Evolutionary conservation across 306 rosid genomes (phyloP).

Genomic region (Vigna reflexopilosa): DNA sequence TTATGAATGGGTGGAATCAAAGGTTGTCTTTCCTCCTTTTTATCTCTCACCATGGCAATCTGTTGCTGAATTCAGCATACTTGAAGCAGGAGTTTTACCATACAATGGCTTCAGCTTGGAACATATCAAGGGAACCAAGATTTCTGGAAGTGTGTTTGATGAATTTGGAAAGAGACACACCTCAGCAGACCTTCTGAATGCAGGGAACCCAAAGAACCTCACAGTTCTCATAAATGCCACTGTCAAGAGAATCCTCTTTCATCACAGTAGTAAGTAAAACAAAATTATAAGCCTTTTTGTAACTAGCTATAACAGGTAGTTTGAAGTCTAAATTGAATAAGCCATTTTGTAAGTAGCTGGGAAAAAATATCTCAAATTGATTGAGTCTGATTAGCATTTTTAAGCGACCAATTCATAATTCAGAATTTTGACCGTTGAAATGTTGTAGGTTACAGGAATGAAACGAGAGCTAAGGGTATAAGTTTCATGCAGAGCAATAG

Average conservation of each 20-base stretch:
- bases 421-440: conserved; percentile 24
- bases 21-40: conserved; percentile 62
- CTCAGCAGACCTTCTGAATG: conserved; percentile 69
- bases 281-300: neutral
- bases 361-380: neutral
- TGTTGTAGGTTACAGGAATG: conserved; percentile 55
- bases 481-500: conserved; percentile 68
- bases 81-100: conserved; percentile 77
- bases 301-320: neutral
- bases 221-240: conserved; percentile 76
- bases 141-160: conserved; percentile 76
- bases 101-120: conserved; percentile 76
- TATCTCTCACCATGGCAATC: conserved; percentile 67
- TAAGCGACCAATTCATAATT: neutral
- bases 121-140: conserved; percentile 73
- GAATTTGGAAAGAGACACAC: conserved; percentile 65
- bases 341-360: neutral
- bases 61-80: conserved; percentile 73
- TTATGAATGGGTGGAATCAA: conserved; percentile 80
- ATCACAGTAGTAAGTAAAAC: conserved; percentile 53
- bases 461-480: conserved; percentile 63
- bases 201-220: conserved; percentile 60
- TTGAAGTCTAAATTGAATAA: neutral
- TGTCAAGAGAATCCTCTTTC: conserved; percentile 66
- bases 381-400: neutral